Evolutionary conservation across 2,329 filamentous ascomycete species (phyloP).

Genomic region (Fusarium protoensiforme): DNA sequence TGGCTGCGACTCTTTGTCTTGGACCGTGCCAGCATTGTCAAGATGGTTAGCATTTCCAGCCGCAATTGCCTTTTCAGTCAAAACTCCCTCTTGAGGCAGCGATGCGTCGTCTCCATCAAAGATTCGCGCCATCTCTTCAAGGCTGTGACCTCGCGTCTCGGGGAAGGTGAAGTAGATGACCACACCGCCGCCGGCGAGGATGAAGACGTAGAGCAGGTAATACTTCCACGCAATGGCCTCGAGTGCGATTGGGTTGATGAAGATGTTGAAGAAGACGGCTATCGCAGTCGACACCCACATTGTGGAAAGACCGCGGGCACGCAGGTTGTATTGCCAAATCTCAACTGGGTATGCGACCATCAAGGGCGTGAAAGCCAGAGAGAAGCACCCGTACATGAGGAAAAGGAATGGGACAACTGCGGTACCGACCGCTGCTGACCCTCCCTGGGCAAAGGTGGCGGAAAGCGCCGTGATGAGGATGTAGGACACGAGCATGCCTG

Average conservation of each 20-base stretch:
- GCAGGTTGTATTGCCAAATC: constrained; percentile 2
- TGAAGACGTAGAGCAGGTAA: constrained; percentile 52
- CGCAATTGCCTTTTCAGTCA: not conserved
- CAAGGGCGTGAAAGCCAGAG: not conserved
- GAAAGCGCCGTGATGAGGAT: constrained; percentile 6
- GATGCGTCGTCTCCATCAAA: constrained; percentile 2
- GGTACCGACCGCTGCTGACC: not conserved
- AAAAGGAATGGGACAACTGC: not conserved
- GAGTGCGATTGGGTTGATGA: constrained; percentile 53
- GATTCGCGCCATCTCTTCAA: constrained; percentile 1
- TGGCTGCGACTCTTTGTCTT: not conserved
- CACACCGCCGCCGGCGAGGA: constrained; percentile 10
- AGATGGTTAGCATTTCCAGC: not conserved
- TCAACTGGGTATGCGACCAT: constrained; percentile 6
- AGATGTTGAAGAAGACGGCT: constrained; percentile 39
- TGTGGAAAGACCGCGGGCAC: not conserved
- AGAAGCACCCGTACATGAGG: constrained; percentile 2
- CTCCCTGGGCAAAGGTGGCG: not conserved
- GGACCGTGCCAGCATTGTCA: not conserved
- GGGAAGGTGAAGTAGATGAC: constrained; percentile 6
- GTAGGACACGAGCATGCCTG: constrained; percentile 1
- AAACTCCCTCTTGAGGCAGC: not conserved
- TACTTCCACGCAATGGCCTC: constrained; percentile 51
- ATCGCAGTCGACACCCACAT: constrained; percentile 2
- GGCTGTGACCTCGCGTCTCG: constrained; percentile 4